phyloP scores from a whole-genome alignment of 805 yeast species.

The Suhomyces pyralidae region DNA sequence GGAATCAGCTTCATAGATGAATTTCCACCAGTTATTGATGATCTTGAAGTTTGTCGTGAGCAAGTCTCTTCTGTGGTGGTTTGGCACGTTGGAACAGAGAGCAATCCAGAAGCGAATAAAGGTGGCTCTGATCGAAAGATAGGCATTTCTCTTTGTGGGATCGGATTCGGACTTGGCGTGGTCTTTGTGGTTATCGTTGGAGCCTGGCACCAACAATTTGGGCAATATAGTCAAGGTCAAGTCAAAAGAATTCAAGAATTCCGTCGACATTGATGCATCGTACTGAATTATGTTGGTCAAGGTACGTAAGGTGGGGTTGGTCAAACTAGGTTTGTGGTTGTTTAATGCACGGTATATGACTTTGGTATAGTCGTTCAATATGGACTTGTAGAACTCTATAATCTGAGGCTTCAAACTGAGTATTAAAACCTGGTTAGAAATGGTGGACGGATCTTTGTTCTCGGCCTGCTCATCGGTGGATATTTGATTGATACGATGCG shows the following conservation, averaged over 20 bases:
- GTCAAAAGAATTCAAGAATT: slow-evolving; percentile 66
- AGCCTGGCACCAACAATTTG: slow-evolving; percentile 54
- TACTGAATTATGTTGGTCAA: slow-evolving; percentile 51
- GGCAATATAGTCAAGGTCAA: slow-evolving; percentile 59
- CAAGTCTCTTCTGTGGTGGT: slow-evolving; percentile 63
- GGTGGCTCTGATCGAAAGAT: slow-evolving; percentile 50
- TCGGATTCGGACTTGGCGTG: slow-evolving; percentile 4
- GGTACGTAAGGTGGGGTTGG: slow-evolving; percentile 61
- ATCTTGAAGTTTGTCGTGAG: slow-evolving; percentile 51
- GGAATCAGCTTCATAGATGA: slow-evolving; percentile 53
- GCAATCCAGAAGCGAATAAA: slow-evolving; percentile 62
- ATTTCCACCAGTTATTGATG: slow-evolving; percentile 66
- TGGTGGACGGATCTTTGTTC: slow-evolving; percentile 1
- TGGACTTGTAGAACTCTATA: slow-evolving; percentile 43
- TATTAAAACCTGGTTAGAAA: slow-evolving; percentile 8
- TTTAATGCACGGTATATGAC: slow-evolving; percentile 66
- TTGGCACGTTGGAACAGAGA: slow-evolving; percentile 47
- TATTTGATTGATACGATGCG: slow-evolving; percentile 14
- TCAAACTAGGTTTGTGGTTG: slow-evolving; percentile 52
- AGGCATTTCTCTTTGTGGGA: slow-evolving; percentile 23
- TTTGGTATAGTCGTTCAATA: slow-evolving; percentile 57
- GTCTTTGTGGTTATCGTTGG: slow-evolving; percentile 30
- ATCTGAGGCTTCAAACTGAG: slow-evolving; percentile 17
- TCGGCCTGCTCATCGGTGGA: slow-evolving; percentile 15
- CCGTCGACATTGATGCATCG: slow-evolving; percentile 50